Conservation (phyloP, 1,284 basidiomycete species). For the Rugosomyces carneus region DNA sequence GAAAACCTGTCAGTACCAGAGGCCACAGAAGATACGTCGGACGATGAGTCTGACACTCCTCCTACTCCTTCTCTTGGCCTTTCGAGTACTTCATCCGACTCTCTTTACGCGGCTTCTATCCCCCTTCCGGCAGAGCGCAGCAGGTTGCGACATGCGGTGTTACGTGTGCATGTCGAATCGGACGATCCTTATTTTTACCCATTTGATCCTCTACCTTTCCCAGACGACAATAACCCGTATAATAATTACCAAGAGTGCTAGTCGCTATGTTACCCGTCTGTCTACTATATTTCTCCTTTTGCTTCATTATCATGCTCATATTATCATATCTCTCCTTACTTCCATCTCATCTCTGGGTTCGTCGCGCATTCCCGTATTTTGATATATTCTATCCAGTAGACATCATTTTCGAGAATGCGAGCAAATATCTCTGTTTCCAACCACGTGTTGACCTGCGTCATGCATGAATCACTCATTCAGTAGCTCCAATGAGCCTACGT, state of each 20-base stretch:
- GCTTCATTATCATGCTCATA: neutral
- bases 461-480: constrained; percentile 3
- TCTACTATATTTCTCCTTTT: constrained; percentile 13
- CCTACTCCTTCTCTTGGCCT: constrained; percentile 55
- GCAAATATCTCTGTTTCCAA: constrained; percentile 1
- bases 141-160: constrained; percentile 36
- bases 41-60: constrained; percentile 71
- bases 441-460: neutral
- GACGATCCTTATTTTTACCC: constrained; percentile 55
- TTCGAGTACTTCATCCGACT: constrained; percentile 39
- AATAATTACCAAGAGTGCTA: constrained; percentile 60
- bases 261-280: constrained; percentile 31
- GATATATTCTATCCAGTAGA: constrained; percentile 12
- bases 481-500: constrained; percentile 6
- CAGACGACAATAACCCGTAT: constrained; percentile 43
- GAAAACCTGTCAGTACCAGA: constrained; percentile 68
- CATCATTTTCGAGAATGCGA: constrained; percentile 1
- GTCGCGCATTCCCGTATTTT: constrained; percentile 3
- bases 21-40: constrained; percentile 74
- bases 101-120: constrained; percentile 43
- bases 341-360: constrained; percentile 7
- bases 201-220: constrained; percentile 63
- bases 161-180: constrained; percentile 56
- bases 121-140: constrained; percentile 47
- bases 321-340: constrained; percentile 5